Evolutionary conservation across 108 stramenopile genomes (phyloP).

Genomic region (Schizochytrium sp.): DNA sequence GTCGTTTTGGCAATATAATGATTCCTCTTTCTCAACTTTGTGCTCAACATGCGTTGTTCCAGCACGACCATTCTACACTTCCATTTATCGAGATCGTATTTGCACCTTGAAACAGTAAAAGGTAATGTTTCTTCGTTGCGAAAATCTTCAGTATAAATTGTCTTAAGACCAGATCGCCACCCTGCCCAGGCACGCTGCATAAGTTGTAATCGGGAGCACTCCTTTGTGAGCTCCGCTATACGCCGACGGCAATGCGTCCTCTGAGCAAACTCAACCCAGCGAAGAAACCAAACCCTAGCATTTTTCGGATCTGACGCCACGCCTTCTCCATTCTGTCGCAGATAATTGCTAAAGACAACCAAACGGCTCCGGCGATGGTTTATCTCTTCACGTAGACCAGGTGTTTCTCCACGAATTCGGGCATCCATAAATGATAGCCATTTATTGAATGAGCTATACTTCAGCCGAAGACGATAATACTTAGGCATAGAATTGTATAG

Average conservation of each 20-base stretch:
- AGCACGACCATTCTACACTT: neutral
- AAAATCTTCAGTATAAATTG: neutral
- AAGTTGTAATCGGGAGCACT: neutral
- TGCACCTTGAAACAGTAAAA: neutral
- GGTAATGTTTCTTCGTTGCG: neutral
- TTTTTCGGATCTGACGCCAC: no score
- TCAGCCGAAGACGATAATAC: neutral
- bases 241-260: neutral
- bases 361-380: neutral
- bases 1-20: neutral
- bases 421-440: constrained; percentile 51
- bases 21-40: neutral
- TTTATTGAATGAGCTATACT: constrained; percentile 14
- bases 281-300: constrained; percentile 11
- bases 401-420: neutral
- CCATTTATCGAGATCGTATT: constrained; percentile 22
- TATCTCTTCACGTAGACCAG: constrained; percentile 46
- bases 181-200: neutral
- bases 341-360: neutral
- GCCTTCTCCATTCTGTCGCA: neutral
- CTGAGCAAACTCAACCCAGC: constrained; percentile 49
- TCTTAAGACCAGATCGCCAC: neutral
- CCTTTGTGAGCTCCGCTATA: neutral
- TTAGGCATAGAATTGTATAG: constrained; percentile 17
- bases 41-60: neutral